Evolutionary conservation across 331 rosid species (phyloP), one percentile per base, ranked within the genome.

Genomic region (Telfairia occidentalis): DNA sequence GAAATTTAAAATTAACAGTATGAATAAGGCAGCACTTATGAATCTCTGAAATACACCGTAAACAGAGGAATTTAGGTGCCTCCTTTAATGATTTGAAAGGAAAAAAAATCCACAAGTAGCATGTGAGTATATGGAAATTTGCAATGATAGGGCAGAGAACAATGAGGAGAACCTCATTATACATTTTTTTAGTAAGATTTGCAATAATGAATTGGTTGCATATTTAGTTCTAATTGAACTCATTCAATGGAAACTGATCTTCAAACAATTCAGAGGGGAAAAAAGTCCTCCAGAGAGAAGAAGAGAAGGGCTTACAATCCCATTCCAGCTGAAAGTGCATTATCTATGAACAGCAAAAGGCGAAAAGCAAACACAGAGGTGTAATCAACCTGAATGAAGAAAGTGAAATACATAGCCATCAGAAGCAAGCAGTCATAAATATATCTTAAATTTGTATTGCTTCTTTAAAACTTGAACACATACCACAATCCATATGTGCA

Each of bases 401-500:
- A 71, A 63, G 50, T 42, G 18, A 34, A 13, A 46, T 0, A 11
- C 42, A 18, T 5, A 72, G 76, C 23, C 55, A 50, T 52, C 73
- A 35, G 58, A 3, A 19, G 79, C 60, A 48, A 71, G 34, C 21
- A 15, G 35, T 12, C 81, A 57, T 43, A 65, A 1, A 28, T n/a
- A 30, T 4, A 71, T 48, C 60, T 49, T 48, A 71, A 35, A 13
- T n/a, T 19, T 15, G 43, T 55, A 74, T 55, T 3, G 9, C 16
- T 24, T 76, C 73, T 46, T 43, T n/a, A 52, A 75, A 78, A 28
- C 50, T 34, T 40, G 79, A 35, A 50, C 71, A 74, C 96, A 69
- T 75, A 92, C 97, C 96, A 90, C 88, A 54, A 83, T 88, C 97
- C 97, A 92, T 84, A 90, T 83, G 82, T 92, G 94, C 92, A 92